These are phyloP conservation scores for Plasmodium vivax DNA, from an alignment of 169 alveolate genomes.

Conservation along the genomic window DNA sequence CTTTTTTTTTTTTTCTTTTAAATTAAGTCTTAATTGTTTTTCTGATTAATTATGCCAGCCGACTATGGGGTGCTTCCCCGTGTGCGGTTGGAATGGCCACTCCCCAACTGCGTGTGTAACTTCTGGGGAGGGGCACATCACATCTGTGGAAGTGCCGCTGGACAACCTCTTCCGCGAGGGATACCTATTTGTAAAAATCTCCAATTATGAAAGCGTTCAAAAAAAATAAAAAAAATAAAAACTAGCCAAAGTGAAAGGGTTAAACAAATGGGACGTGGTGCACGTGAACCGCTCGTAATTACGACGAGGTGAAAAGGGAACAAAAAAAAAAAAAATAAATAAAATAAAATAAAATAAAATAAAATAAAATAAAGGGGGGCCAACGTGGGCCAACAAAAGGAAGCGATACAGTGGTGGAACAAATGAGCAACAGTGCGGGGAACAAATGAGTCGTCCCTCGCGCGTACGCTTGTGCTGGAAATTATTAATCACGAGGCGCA, in stretches of 20 bases:
- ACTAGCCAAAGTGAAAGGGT: background rate
- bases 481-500: background rate
- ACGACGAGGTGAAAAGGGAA: background rate
- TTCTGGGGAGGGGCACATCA: background rate
- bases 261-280: background rate
- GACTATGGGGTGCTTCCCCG: background rate
- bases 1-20: no score
- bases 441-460: background rate
- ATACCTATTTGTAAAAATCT: background rate
- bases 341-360: no score
- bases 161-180: background rate
- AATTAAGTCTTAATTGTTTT: no score
- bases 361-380: background rate
- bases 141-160: no score
- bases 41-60: background rate
- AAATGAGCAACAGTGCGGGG: background rate
- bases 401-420: background rate
- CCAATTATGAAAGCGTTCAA: background rate
- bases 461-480: background rate
- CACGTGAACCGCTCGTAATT: background rate
- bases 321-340: background rate
- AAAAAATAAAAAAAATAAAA: background rate
- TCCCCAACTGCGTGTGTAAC: background rate
- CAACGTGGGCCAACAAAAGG: background rate
- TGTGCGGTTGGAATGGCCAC: background rate